Conservation (phyloP, 2,329 filamentous ascomycete species). For the Cytospora schulzeri region DNA sequence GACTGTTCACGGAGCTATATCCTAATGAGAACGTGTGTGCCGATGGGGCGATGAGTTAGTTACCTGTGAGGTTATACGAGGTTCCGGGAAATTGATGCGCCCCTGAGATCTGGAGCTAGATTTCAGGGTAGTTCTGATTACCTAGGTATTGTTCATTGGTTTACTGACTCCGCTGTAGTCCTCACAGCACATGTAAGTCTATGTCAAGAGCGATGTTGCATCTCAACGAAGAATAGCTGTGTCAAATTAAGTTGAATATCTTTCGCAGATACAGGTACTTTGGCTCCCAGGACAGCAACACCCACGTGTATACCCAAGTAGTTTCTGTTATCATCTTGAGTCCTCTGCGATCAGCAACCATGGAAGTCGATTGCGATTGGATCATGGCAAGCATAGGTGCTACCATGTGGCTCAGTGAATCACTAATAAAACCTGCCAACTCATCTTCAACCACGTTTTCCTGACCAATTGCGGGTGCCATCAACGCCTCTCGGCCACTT, state of each 20-base stretch:
- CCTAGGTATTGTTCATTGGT: neutral
- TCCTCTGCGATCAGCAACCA: neutral
- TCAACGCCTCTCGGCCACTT: neutral
- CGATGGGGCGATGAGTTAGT: neutral
- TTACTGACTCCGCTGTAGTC: neutral
- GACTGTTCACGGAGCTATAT: neutral
- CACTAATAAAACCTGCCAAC: neutral
- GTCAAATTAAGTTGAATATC: neutral
- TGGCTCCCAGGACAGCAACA: neutral
- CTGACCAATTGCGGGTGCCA: neutral
- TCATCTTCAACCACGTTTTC: slow-evolving; percentile 1
- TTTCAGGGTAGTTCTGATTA: neutral
- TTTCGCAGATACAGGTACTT: neutral
- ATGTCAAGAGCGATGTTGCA: neutral
- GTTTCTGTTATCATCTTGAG: neutral
- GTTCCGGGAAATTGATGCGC: neutral
- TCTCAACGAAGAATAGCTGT: no score
- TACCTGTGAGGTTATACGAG: neutral
- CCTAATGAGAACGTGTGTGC: neutral
- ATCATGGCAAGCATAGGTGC: neutral
- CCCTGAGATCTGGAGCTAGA: neutral
- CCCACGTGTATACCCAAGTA: neutral
- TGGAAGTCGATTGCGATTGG: neutral
- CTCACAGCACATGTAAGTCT: neutral
- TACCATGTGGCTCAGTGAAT: neutral